phyloP scores from a whole-genome alignment of 805 yeast species.

The Sugiyamaella lignohabitans region DNA sequence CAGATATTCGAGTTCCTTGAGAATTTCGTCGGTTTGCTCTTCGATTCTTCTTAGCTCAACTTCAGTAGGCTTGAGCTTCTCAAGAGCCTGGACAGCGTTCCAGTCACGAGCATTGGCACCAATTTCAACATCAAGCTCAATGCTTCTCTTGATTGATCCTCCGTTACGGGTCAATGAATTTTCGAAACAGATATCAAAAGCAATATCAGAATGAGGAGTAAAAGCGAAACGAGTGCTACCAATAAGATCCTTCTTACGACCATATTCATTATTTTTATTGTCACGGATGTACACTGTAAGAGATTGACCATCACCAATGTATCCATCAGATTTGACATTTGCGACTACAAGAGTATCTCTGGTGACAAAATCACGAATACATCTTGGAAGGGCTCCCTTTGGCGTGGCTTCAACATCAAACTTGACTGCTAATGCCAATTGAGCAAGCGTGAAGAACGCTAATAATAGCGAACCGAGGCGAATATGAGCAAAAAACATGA shows the following conservation, averaged over 20 bases:
- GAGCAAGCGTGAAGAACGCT: no score
- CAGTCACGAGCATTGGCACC: conserved; percentile 98
- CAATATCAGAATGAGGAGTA: conserved; percentile 73
- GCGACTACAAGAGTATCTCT: conserved; percentile 86
- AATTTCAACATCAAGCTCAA: conserved; percentile 87
- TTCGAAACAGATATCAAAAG: conserved; percentile 88
- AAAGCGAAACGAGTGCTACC: conserved; percentile 73
- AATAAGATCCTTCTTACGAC: conserved; percentile 66
- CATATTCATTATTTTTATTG: conserved; percentile 77
- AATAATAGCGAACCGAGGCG: no score
- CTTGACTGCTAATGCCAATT: no score
- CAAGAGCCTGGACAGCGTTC: conserved; percentile 89
- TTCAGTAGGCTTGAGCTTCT: conserved; percentile 88
- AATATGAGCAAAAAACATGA: no score
- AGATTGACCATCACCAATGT: conserved; percentile 79
- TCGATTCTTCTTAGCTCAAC: conserved; percentile 81
- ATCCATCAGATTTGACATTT: conserved; percentile 67
- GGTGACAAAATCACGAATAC: conserved; percentile 86
- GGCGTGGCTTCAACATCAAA: conserved; percentile 30
- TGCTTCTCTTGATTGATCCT: conserved; percentile 51
- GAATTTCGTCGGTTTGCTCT: conserved; percentile 78
- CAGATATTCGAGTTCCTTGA: conserved; percentile 73
- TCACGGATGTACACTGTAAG: conserved; percentile 56
- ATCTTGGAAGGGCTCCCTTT: conserved; percentile 45
- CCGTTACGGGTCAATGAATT: conserved; percentile 43